These are phyloP conservation scores for Eucalyptus pauciflora DNA, from an alignment of 345 rosid species.

Conservation along the genomic window DNA sequence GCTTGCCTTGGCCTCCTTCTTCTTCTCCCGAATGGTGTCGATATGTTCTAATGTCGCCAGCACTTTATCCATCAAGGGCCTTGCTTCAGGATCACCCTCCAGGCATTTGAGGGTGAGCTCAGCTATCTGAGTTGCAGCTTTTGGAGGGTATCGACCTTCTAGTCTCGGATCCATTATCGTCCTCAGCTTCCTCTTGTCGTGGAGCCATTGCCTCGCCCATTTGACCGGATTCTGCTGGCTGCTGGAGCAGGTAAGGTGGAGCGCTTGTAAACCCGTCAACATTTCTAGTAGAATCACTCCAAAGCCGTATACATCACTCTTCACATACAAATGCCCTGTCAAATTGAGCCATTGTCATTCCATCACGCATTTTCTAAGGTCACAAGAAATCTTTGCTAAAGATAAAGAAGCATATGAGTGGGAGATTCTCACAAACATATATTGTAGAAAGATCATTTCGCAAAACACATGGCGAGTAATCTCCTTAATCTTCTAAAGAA, in stretches of 20 bases:
- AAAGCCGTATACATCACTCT: constrained; percentile 78
- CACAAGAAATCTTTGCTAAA: not conserved
- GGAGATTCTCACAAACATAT: not conserved
- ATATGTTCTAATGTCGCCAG: no score
- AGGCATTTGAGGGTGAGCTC: no score
- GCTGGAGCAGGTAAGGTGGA: constrained; percentile 28
- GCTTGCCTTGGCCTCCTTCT: not conserved
- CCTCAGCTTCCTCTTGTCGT: constrained; percentile 2
- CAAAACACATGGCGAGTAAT: not conserved
- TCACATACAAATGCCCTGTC: constrained; percentile 67
- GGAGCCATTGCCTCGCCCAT: constrained; percentile 37
- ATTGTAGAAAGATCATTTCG: not conserved
- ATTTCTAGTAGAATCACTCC: constrained; percentile 74
- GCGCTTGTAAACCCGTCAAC: constrained; percentile 46
- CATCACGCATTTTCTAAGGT: not conserved
- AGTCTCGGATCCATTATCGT: no score
- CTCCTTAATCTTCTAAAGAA: not conserved
- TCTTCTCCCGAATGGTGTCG: not conserved
- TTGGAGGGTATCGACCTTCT: no score
- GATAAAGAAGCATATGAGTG: not conserved
- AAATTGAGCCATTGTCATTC: not conserved
- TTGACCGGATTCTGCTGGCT: constrained; percentile 34
- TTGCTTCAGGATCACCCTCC: no score
- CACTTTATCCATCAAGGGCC: no score
- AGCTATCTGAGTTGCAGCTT: no score